Percentiles rank a stretch among this genome's conserved stretches.
These are phyloP conservation scores for Lachnellula occidentalis DNA, from an alignment of 2,329 filamentous ascomycete species.

Conservation along the genomic window DNA sequence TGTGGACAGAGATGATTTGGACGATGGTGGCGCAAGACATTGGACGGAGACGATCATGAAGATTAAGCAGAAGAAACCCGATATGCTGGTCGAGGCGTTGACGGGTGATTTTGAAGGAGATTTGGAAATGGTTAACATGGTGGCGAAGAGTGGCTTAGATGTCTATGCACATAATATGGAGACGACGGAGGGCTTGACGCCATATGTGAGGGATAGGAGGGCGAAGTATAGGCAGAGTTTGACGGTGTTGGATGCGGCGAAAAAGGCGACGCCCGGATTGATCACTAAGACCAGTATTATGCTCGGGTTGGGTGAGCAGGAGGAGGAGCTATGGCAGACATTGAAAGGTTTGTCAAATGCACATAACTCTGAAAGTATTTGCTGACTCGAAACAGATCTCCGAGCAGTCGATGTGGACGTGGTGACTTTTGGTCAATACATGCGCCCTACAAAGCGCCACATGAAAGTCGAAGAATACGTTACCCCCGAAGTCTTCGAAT, in stretches of 20 bases:
- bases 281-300: constrained; percentile 99
- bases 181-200: constrained; percentile 86
- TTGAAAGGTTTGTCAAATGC: constrained; percentile 52
- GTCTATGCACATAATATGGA: constrained; percentile 98
- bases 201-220: constrained; percentile 81
- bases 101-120: constrained; percentile 87
- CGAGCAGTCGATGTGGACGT: constrained; percentile 81
- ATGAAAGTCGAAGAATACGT: constrained; percentile 96
- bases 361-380: neutral
- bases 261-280: constrained; percentile 65
- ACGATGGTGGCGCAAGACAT: constrained; percentile 81
- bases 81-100: constrained; percentile 74
- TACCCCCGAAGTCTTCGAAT: constrained; percentile 83
- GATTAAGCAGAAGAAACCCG: constrained; percentile 80
- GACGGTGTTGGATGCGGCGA: constrained; percentile 72
- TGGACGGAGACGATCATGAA: constrained; percentile 91
- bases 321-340: constrained; percentile 76
- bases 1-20: constrained; percentile 89
- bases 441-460: constrained; percentile 96
- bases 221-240: constrained; percentile 87
- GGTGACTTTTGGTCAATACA: constrained; percentile 99
- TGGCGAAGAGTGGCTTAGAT: constrained; percentile 83
- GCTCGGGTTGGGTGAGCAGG: constrained; percentile 89
- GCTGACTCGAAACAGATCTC: constrained; percentile 53
- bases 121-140: constrained; percentile 76